These are phyloP conservation scores for Metschnikowia koreensis DNA, from an alignment of 805 yeast genomes.

Conservation along the genomic window DNA sequence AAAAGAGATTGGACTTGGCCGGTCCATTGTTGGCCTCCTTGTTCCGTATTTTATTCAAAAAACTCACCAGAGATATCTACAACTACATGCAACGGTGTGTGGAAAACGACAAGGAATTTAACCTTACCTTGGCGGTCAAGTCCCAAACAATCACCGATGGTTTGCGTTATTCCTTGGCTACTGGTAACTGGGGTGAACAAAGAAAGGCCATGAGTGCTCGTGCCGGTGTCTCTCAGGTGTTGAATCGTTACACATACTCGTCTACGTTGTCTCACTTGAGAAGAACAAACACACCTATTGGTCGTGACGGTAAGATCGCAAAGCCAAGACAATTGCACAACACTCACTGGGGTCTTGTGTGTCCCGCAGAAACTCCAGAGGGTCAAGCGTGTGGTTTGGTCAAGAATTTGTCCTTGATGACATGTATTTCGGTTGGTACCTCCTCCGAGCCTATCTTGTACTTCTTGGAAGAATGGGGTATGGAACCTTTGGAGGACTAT, in stretches of 20 bases:
- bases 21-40: constrained; percentile 96
- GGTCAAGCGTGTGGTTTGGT: constrained; percentile 99
- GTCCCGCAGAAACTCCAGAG: constrained; percentile 99
- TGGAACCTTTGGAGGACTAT: constrained; percentile 96
- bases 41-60: constrained; percentile 91
- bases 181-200: constrained; percentile 99
- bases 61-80: constrained; percentile 93
- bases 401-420: constrained; percentile 92
- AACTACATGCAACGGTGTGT: constrained; percentile 99
- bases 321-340: constrained; percentile 98
- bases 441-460: constrained; percentile 93
- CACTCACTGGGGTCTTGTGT: constrained; percentile 99
- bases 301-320: constrained; percentile 98
- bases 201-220: constrained; percentile 98
- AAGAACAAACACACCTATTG: constrained; percentile 98
- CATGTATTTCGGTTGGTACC: constrained; percentile 96
- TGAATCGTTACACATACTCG: constrained; percentile 95
- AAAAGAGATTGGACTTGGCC: constrained; percentile 95
- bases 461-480: constrained; percentile 97
- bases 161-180: constrained; percentile 93
- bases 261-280: constrained; percentile 98
- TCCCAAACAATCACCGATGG: constrained; percentile 97
- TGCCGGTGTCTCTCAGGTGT: constrained; percentile 99
- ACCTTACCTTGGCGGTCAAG: constrained; percentile 93
- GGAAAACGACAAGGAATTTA: constrained; percentile 95